These are phyloP conservation scores for Vachellia collinsii DNA, from an alignment of 306 rosid genomes.

Conservation along the genomic window DNA sequence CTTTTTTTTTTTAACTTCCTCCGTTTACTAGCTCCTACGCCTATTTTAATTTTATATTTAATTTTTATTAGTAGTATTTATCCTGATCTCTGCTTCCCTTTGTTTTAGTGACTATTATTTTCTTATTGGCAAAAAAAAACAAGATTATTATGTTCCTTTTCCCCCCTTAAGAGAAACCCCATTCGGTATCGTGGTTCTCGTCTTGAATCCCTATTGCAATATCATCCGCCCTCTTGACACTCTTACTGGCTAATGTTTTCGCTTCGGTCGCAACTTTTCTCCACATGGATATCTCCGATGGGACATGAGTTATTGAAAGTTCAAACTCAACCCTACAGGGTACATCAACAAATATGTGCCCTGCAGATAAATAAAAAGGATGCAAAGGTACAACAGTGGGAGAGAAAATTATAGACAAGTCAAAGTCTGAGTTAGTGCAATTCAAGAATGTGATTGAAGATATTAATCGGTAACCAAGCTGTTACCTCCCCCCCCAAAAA, in stretches of 20 bases:
- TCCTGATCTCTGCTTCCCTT: not conserved
- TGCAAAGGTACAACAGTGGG: not conserved
- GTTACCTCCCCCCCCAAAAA: too few species aligned
- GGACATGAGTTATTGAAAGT: too few species aligned
- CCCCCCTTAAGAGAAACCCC: not conserved
- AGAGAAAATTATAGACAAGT: not conserved
- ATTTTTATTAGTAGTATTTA: constrained; percentile 11
- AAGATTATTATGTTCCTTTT: too few species aligned
- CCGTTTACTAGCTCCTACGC: constrained; percentile 3
- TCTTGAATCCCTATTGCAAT: not conserved
- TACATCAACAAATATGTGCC: not conserved
- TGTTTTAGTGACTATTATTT: not conserved
- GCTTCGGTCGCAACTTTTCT: not conserved
- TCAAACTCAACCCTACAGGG: too few species aligned
- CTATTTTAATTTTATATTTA: not conserved
- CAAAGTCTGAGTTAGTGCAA: not conserved
- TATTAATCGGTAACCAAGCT: not conserved
- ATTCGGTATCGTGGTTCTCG: not conserved
- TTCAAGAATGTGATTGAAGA: not conserved
- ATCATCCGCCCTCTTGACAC: not conserved
- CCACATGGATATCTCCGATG: not conserved
- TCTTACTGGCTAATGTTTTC: not conserved
- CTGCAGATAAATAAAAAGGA: not conserved
- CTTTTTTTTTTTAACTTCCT: constrained; percentile 22
- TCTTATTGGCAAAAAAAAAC: too few species aligned